These are phyloP conservation scores for Hermanozyma aechmeae DNA, from an alignment of 805 yeast species.

Conservation along the genomic window DNA sequence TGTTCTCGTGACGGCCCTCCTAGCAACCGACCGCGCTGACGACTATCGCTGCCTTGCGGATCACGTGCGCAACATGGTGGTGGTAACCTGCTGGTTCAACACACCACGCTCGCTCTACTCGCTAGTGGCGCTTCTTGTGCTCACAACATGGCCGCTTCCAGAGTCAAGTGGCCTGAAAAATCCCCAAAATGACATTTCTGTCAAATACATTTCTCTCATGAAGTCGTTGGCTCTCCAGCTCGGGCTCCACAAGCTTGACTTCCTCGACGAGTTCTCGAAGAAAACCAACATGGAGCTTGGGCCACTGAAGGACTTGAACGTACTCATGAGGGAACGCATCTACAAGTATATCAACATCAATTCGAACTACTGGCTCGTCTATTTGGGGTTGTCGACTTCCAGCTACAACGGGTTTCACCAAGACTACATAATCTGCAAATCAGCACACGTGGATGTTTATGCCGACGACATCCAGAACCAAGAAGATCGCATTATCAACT, in stretches of 20 bases:
- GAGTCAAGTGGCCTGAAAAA: constrained; percentile 12
- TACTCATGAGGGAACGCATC: constrained; percentile 29
- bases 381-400: constrained; percentile 26
- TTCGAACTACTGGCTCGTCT: constrained; percentile 34
- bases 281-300: constrained; percentile 14
- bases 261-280: constrained; percentile 33
- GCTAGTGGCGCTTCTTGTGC: constrained; percentile 27
- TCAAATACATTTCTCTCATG: constrained; percentile 30
- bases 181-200: constrained; percentile 22
- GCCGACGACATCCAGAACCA: constrained; percentile 5
- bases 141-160: constrained; percentile 39
- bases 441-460: constrained; percentile 18
- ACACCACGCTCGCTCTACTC: constrained; percentile 37
- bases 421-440: constrained; percentile 28
- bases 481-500: constrained; percentile 15
- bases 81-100: constrained; percentile 32
- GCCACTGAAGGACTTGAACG: constrained; percentile 19
- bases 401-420: constrained; percentile 16
- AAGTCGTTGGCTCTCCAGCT: constrained; percentile 31
- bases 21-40: constrained; percentile 12
- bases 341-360: constrained; percentile 34
- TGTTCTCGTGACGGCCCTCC: constrained; percentile 24
- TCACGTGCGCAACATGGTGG: constrained; percentile 29
- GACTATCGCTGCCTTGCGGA: constrained; percentile 17
- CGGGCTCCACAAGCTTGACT: constrained; percentile 33